phyloP scores from a whole-genome alignment of 805 yeast species.

The Jamesozyma gamospora region DNA sequence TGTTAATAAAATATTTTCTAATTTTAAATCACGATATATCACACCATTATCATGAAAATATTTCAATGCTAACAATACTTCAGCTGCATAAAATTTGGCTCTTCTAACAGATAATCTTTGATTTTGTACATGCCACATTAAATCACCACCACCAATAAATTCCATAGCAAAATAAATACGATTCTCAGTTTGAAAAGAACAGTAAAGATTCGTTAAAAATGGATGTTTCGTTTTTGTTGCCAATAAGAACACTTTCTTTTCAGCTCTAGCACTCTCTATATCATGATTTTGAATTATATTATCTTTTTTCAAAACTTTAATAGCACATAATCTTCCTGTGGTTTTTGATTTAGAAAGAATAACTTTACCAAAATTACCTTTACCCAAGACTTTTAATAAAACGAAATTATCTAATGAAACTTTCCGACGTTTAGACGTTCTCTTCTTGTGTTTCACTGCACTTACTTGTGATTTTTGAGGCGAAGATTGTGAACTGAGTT shows the following conservation, averaged over 20 bases:
- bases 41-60: constrained; percentile 94
- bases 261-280: constrained; percentile 89
- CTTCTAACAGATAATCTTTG: constrained; percentile 78
- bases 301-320: constrained; percentile 92
- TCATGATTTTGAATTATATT: constrained; percentile 93
- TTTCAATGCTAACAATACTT: constrained; percentile 81
- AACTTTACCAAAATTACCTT: constrained; percentile 97
- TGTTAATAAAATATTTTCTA: constrained; percentile 86
- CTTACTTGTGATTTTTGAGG: constrained; percentile 16
- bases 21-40: constrained; percentile 89
- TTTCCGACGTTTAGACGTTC: constrained; percentile 43
- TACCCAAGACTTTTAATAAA: constrained; percentile 89
- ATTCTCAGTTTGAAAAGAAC: constrained; percentile 97
- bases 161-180: constrained; percentile 98
- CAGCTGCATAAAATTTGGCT: constrained; percentile 97
- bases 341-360: constrained; percentile 92
- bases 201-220: constrained; percentile 77
- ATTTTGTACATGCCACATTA: constrained; percentile 98
- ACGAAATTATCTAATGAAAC: constrained; percentile 93
- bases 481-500: constrained; percentile 7
- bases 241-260: constrained; percentile 76
- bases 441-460: constrained; percentile 18
- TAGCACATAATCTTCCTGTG: constrained; percentile 77
- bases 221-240: constrained; percentile 90
- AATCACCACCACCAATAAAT: constrained; percentile 93